Evolutionary conservation across 73 alveolate species (phyloP), one percentile per base, ranked within the genome.

Genomic region (Symbiodinium natans): DNA sequence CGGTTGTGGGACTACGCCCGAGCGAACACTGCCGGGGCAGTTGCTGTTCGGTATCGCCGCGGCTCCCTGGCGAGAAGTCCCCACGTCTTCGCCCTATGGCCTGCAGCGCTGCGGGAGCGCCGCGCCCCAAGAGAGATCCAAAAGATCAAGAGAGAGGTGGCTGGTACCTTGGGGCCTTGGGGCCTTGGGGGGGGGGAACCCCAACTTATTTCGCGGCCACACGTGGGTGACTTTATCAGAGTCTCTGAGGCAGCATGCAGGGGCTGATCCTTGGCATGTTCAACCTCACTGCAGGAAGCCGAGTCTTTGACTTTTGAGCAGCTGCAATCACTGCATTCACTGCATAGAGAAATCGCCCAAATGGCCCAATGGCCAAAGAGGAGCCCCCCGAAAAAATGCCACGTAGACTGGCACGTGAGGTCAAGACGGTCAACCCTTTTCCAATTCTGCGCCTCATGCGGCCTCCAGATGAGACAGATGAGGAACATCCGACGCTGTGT

Each of bases 11-110:
- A 73, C 19, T 34, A 90, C 27, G 97, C 97, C 23, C 54, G 54
- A 21, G 40, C 27, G 75, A 75, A 68, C 31, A 90, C 97, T 7
- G 87, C 52, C 46, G 97, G 97, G 31, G 97, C 88, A 5, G 97
- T 90, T 31, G 88, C 97, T 2, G 97, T 90, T 31, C 97, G 97
- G 13, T 90, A 68, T 82, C 68, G 97, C 97, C 77, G 80, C 77
- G 97, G 97, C 48, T 90, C 97, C 80, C 75, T 90, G 27, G 43
- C 89, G 2, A n/a, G 97, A 73, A 90, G 97, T 33, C 87, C 87
- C n/a, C 52, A 90, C 52, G 88, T 52, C 29, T 90, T 90, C 41
- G 97, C 97, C 36, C 88, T 90, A 3, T 90, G 97, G 97, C 97
- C 97, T 10, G 87, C 97, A 63, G 77, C 42, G 42, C 77, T 36